Percentiles rank a stretch among this genome's conserved stretches.
phyloP scores from a whole-genome alignment of 495 filamentous ascomycete species.

The Neurospora africana region DNA sequence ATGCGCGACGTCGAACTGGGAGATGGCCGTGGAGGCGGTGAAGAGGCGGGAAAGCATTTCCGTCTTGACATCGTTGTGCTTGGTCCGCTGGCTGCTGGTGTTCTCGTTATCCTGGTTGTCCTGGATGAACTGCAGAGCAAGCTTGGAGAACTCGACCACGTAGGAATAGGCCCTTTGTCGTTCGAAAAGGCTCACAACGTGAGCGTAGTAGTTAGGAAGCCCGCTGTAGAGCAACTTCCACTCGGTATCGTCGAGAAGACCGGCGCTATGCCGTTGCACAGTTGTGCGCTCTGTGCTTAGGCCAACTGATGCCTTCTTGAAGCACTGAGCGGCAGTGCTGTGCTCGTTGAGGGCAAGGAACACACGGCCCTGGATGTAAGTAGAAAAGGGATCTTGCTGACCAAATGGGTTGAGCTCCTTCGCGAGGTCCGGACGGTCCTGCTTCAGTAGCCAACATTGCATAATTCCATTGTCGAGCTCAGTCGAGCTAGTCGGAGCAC shows the following conservation, averaged over 20 bases:
- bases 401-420: slow-evolving; percentile 62
- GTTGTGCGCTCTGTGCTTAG: slow-evolving; percentile 41
- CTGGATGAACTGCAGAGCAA: slow-evolving; percentile 57
- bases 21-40: slow-evolving; percentile 63
- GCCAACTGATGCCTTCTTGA: slow-evolving; percentile 72
- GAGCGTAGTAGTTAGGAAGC: slow-evolving; percentile 72
- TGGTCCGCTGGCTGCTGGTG: neutral
- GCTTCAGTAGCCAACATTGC: slow-evolving; percentile 61
- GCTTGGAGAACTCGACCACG: slow-evolving; percentile 72
- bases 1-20: slow-evolving; percentile 72
- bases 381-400: slow-evolving; percentile 58
- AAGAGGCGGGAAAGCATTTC: slow-evolving; percentile 79
- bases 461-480: slow-evolving; percentile 41
- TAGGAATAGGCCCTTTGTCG: slow-evolving; percentile 61
- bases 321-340: slow-evolving; percentile 60
- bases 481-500: slow-evolving; percentile 41
- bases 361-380: slow-evolving; percentile 78
- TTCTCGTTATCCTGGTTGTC: slow-evolving; percentile 30
- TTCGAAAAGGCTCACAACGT: slow-evolving; percentile 76
- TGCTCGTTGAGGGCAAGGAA: slow-evolving; percentile 62
- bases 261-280: slow-evolving; percentile 37
- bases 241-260: slow-evolving; percentile 61
- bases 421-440: slow-evolving; percentile 60
- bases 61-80: slow-evolving; percentile 24
- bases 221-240: slow-evolving; percentile 64